A percentile compares a stretch with the other conserved stretches of the same genome.
Evolutionary conservation across 306 rosid species (phyloP).

Genomic region (Ziziphus jujuba): DNA sequence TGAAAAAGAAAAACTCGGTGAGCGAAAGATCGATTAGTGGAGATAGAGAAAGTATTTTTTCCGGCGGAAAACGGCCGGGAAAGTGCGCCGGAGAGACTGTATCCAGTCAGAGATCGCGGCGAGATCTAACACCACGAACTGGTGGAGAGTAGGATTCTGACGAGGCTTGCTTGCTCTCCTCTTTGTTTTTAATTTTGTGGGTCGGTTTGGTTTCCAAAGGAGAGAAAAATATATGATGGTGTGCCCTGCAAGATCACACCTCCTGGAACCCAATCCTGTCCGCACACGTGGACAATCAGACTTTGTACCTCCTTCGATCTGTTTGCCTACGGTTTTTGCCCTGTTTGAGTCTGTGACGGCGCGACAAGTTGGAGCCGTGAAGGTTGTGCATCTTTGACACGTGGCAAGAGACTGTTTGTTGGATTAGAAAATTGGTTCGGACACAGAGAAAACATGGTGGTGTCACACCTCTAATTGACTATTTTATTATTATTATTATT

Average conservation of each 20-base stretch:
- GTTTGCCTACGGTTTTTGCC: background rate
- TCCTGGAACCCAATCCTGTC: conserved; percentile 2
- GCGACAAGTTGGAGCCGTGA: too few relatives aligned
- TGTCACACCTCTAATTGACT: too few relatives aligned
- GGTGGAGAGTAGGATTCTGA: conserved; percentile 13
- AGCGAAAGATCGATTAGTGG: conserved; percentile 8
- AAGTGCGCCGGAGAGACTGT: conserved; percentile 24
- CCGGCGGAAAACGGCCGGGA: conserved; percentile 6
- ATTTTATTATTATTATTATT: background rate
- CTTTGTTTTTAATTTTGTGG: background rate
- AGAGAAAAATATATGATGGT: conserved; percentile 28
- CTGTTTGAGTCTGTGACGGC: too few relatives aligned
- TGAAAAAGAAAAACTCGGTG: background rate
- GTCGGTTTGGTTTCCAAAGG: background rate
- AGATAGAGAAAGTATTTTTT: background rate
- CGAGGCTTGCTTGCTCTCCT: background rate
- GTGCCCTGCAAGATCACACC: conserved; percentile 50
- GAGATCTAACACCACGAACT: conserved; percentile 33
- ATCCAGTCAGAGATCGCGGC: conserved; percentile 11
- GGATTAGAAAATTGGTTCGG: background rate
- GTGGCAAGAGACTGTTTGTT: background rate
- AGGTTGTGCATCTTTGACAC: background rate
- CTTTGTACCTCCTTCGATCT: background rate
- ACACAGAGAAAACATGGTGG: too few relatives aligned
- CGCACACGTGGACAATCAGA: conserved; percentile 42